Percentiles rank a stretch among this genome's conserved stretches.
These are phyloP conservation scores for Przewalskia tangutica DNA, from an alignment of 257 asterid species.

Conservation along the genomic window DNA sequence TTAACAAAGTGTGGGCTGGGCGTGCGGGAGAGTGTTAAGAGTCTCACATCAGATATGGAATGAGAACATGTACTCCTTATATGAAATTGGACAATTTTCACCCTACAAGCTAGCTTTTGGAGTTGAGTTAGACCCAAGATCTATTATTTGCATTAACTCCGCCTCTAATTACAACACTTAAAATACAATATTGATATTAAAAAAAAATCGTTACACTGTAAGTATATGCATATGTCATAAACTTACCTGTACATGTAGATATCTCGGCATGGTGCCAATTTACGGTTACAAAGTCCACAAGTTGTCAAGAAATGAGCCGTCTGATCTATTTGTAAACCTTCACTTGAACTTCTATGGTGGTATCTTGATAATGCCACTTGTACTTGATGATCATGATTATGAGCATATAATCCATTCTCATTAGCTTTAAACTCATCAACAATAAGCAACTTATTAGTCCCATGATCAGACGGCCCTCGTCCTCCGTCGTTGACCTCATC, in stretches of 20 bases:
- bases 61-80: too few relatives aligned
- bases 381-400: conserved; percentile 1
- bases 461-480: conserved; percentile 10
- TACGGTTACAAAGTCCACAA: conserved; percentile 52
- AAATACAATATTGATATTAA: not conserved
- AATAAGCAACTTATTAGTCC: not conserved
- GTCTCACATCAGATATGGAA: too few relatives aligned
- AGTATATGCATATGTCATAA: too few relatives aligned
- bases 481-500: conserved; percentile 14
- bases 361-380: conserved; percentile 30
- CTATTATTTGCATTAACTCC: too few relatives aligned
- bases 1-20: too few relatives aligned
- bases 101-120: too few relatives aligned
- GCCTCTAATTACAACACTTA: not conserved
- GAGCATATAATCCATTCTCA: not conserved
- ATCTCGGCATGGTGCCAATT: conserved; percentile 35
- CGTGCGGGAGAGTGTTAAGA: too few relatives aligned
- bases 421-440: conserved; percentile 7
- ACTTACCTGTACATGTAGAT: conserved; percentile 53
- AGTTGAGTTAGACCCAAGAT: too few relatives aligned
- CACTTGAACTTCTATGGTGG: conserved; percentile 3
- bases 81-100: too few relatives aligned
- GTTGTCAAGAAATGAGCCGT: conserved; percentile 34
- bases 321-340: conserved; percentile 7
- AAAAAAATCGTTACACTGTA: not conserved